Percentiles rank a stretch among this genome's conserved stretches.
phyloP scores from a whole-genome alignment of 192 early-diverging fungal species.

The Coemansia sp. region DNA sequence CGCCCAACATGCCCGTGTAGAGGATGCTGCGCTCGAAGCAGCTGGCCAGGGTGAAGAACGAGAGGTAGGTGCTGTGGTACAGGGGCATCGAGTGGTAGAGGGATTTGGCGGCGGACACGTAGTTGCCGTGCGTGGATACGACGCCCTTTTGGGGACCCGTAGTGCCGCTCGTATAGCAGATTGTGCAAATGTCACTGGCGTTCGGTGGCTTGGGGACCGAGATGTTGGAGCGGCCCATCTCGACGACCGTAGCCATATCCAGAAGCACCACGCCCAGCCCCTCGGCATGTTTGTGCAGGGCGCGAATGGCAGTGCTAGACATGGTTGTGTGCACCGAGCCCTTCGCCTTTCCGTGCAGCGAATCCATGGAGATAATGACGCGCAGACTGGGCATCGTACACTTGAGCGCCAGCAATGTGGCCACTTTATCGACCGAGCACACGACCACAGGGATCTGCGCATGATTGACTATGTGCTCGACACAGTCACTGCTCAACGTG shows the following conservation, averaged over 20 bases:
- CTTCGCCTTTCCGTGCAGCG: slow-evolving; percentile 22
- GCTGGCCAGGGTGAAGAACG: slow-evolving; percentile 88
- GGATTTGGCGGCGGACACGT: slow-evolving; percentile 49
- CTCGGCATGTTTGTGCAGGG: slow-evolving; percentile 54
- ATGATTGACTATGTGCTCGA: slow-evolving; percentile 81
- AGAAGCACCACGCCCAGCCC: slow-evolving; percentile 60
- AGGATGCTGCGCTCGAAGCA: slow-evolving; percentile 73
- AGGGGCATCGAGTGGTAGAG: slow-evolving; percentile 14
- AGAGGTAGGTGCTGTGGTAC: slow-evolving; percentile 46
- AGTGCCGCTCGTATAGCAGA: slow-evolving; percentile 84
- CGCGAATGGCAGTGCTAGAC: slow-evolving; percentile 12
- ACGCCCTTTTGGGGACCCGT: slow-evolving; percentile 74
- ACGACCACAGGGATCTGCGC: slow-evolving; percentile 66
- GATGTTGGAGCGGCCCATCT: slow-evolving; percentile 56
- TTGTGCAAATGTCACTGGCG: slow-evolving; percentile 64
- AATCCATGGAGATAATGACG: slow-evolving; percentile 74
- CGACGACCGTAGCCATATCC: slow-evolving; percentile 59
- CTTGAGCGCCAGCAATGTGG: slow-evolving; percentile 55
- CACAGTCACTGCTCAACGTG: slow-evolving; percentile 75
- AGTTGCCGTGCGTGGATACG: slow-evolving; percentile 69
- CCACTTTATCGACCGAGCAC: slow-evolving; percentile 58
- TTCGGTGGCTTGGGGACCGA: slow-evolving; percentile 58
- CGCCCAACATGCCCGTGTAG: slow-evolving; percentile 56
- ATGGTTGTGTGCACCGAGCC: slow-evolving; percentile 5
- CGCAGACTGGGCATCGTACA: slow-evolving; percentile 61